phyloP scores from a whole-genome alignment of 495 filamentous ascomycete species.

The Margaritispora aquatica region DNA sequence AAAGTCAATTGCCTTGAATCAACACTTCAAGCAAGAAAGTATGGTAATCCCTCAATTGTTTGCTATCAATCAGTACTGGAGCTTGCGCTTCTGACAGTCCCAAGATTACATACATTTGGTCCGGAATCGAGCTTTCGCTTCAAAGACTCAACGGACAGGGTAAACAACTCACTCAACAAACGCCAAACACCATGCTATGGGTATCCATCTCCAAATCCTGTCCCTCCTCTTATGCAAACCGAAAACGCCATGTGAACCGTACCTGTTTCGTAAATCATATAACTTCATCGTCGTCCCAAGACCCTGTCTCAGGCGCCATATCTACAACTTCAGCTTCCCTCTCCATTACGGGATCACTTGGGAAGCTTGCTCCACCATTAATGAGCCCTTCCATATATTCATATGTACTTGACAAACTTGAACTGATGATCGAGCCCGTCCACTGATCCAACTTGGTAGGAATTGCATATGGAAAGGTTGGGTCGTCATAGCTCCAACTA shows the following conservation, averaged over 20 bases:
- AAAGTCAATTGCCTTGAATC: too few relatives aligned
- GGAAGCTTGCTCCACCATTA: background rate
- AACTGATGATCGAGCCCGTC: constrained; percentile 22
- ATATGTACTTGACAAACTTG: background rate
- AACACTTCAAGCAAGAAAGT: background rate
- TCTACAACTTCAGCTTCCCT: background rate
- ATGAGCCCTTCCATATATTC: background rate
- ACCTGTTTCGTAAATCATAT: background rate
- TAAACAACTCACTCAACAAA: too few relatives aligned
- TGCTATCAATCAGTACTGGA: background rate
- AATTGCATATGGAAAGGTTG: constrained; percentile 45
- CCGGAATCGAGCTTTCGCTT: background rate
- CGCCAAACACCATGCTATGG: background rate
- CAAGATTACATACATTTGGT: background rate
- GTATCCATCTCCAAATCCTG: background rate
- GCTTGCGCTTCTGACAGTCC: background rate
- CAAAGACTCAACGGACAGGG: background rate
- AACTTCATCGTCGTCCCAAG: background rate
- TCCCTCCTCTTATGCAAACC: background rate
- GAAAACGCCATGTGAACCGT: background rate
- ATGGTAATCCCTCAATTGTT: background rate
- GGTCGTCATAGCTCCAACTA: constrained; percentile 45
- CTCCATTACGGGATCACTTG: background rate
- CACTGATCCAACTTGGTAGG: constrained; percentile 51
- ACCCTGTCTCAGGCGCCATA: background rate